Base-by-base conservation (phyloP, 2,329 filamentous ascomycete genomes). In the Graphilbum fragrans region DNA sequence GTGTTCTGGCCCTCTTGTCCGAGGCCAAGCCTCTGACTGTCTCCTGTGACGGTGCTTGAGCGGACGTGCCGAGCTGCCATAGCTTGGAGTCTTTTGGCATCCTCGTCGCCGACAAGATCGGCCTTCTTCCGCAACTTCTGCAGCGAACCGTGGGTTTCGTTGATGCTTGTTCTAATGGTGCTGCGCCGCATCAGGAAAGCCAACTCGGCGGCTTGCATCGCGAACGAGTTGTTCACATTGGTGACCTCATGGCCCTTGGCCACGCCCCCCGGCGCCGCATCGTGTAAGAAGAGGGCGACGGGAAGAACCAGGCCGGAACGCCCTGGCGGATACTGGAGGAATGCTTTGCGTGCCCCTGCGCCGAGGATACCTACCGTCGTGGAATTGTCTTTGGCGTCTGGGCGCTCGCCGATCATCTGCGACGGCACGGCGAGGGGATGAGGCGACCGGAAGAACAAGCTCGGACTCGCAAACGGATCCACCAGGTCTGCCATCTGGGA, bases 381-480 rank as follows among this genome's bases (percentile, higher is more conserved):
- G 33, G 22, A 17, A 23, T 29, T 8, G 20, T 33, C 11, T 33
- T 41, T 16, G 40, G 35, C 9, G 32, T 22, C 19, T 3, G 21
- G 16, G 18, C 37, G 38, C 3, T 12, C 33, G 12, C 37, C 42
- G 16, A 46, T 37, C 27, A 33, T 12, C 34, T 45, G 36, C 2
- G 6, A 19, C 16, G 41, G 41, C 14, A n/a, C 41, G 39, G 68
- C 57, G 1, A 58, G 48, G 5, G 74, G 44, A 0, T 68, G 70
- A 0, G 74, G 56, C 0, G 64, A 69, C 39, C 71, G 70, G 49
- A 80, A 79, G 50, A 80, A 70, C 1, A 80, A 60, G 39, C 63
- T 62, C 1, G 77, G 65, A 44, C 72, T 77, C 5, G 66, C 72
- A 53, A 80, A 80, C 1, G 70, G 56, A 48, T 81, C 77, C 46